Base-by-base conservation (phyloP, 345 rosid genomes). In the Citrus sp. region DNA sequence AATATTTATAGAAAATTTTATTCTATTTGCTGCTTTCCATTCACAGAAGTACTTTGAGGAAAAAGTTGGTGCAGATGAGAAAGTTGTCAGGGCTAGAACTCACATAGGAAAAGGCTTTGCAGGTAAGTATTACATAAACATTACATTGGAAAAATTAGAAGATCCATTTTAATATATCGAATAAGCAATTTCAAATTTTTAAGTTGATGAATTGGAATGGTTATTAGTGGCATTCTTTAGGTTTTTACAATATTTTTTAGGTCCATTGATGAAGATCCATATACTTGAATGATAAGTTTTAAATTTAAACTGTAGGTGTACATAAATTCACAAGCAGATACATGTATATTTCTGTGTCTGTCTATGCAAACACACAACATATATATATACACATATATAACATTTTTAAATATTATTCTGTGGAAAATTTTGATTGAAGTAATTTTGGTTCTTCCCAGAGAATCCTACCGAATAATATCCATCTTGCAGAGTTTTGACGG, bases 101-200 rank as follows among this genome's bases (percentile, higher is more conserved):
- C 92, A 90, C 65, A 83, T 92, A 77, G 84, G 79, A 27, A 92
- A 87, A 78, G 98, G 98, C 34, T 93, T 95, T 81, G 76, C 87
- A 74, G 94, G 98, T 92, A 83, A 9, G 38, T 61, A 10, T 51
- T 54, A 54, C 27, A 21, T 28, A 34, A 35, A 35, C 8, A 1
- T 9, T 12, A 21, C 70, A 21, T 1, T 35, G 4, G 18, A 66
- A 73, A 27, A 25, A 22, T 42, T 22, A 49, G 6, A 51, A 42
- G 12, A 62, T 64, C 22, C 54, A 30, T 56, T 2, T 75, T 62
- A 21, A 25, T 42, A 42, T 25, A 28, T 75, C 19, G 1, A 46
- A 16, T 22, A 5, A 28, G 30, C 42, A 75, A 62, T 10, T 46
- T 27, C 22, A 35, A 16, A 0, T 24, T 18, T 32, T 25, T 61